Percentiles rank a stretch among this genome's conserved stretches.
Evolutionary conservation across 1,139 yeast species (phyloP).

Genomic region (Candida tetrigidarum): DNA sequence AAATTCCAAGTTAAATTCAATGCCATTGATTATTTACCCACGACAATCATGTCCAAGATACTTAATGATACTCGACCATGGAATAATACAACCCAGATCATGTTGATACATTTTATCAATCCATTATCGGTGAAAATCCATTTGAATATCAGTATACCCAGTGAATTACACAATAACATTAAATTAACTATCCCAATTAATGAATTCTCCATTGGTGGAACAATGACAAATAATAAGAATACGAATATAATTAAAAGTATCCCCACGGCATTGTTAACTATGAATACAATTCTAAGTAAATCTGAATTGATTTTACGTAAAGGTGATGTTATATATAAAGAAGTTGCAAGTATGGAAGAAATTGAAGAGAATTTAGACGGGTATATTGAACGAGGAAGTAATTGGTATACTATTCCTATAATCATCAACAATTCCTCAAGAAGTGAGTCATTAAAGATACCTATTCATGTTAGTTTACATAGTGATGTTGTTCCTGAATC

Average conservation of each 20-base stretch:
- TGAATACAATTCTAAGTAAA: slow-evolving; percentile 31
- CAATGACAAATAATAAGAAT: neutral
- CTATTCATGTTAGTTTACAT: slow-evolving; percentile 33
- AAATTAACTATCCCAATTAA: slow-evolving; percentile 32
- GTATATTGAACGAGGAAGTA: slow-evolving; percentile 29
- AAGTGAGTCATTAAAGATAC: slow-evolving; percentile 23
- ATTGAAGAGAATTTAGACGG: slow-evolving; percentile 25
- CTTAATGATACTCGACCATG: slow-evolving; percentile 5
- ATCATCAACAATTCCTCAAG: neutral
- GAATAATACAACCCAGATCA: slow-evolving; percentile 18
- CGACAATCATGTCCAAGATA: slow-evolving; percentile 10
- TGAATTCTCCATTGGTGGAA: slow-evolving; percentile 17
- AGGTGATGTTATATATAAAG: slow-evolving; percentile 21
- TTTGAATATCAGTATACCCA: slow-evolving; percentile 15
- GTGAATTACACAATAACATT: slow-evolving; percentile 10
- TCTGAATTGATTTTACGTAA: slow-evolving; percentile 31
- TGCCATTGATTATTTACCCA: slow-evolving; percentile 41
- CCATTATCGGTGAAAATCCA: slow-evolving; percentile 23
- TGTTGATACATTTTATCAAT: slow-evolving; percentile 35
- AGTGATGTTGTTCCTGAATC: slow-evolving; percentile 33
- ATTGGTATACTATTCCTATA: slow-evolving; percentile 43
- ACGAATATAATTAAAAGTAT: slow-evolving; percentile 19
- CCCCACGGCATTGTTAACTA: slow-evolving; percentile 39
- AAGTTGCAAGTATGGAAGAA: slow-evolving; percentile 9
- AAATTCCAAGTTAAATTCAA: slow-evolving; percentile 35